These are phyloP conservation scores for Falciphora oryzae DNA, from an alignment of 2,329 filamentous ascomycete species.

Conservation along the genomic window DNA sequence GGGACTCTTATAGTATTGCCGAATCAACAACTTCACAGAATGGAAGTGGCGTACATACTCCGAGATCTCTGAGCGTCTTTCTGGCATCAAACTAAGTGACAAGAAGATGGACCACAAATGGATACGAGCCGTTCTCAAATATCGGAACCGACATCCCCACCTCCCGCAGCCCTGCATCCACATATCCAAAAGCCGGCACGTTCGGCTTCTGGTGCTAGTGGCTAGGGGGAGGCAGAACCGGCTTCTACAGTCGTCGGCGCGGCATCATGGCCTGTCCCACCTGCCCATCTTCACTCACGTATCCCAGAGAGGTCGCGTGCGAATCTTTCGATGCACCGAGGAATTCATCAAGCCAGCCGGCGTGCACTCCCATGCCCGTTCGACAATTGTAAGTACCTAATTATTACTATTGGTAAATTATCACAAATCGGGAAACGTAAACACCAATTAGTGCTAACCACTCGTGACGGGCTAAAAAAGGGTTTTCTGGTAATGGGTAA, in stretches of 20 bases:
- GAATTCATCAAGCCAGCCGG: background rate
- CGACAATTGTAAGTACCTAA: background rate
- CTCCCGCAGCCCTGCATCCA: background rate
- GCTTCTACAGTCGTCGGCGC: background rate
- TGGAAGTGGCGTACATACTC: background rate
- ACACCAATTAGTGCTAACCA: background rate
- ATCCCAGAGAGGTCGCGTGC: background rate
- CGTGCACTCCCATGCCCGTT: too few relatives aligned
- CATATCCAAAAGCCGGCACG: background rate
- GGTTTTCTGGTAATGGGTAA: background rate
- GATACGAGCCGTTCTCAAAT: background rate
- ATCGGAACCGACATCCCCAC: background rate
- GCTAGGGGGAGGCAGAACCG: background rate
- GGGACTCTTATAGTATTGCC: background rate
- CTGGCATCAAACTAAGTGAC: background rate
- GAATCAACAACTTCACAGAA: background rate
- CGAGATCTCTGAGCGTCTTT: background rate
- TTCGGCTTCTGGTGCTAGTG: background rate
- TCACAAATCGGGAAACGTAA: background rate
- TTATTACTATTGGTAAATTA: background rate
- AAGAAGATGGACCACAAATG: background rate
- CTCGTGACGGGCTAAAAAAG: background rate
- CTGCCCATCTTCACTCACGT: too few relatives aligned
- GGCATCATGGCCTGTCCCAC: background rate
- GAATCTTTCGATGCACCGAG: background rate